A percentile compares a stretch with the other conserved stretches of the same genome.
These are phyloP conservation scores for Elsinoe fawcettii DNA, from an alignment of 2,329 filamentous ascomycete species.

Conservation along the genomic window DNA sequence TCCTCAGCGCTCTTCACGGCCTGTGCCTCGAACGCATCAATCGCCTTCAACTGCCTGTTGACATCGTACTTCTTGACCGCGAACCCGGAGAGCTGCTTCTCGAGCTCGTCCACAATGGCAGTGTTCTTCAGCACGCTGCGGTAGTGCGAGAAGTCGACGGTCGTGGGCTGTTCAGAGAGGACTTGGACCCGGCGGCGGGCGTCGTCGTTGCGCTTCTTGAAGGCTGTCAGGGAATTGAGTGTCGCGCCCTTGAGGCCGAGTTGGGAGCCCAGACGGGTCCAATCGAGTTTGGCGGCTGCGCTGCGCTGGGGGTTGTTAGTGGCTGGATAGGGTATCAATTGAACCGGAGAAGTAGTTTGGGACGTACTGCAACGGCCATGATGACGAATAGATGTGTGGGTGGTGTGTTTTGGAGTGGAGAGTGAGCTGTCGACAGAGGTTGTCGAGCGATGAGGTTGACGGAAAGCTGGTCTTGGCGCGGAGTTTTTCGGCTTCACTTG, in stretches of 20 bases:
- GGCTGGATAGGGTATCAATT: background rate
- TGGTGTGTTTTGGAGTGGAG: constrained; percentile 36
- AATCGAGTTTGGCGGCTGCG: constrained; percentile 98
- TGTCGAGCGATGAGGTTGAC: constrained; percentile 18
- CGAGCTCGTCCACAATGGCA: constrained; percentile 90
- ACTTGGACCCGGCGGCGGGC: constrained; percentile 85
- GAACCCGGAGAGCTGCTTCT: constrained; percentile 88
- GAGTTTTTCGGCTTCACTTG: constrained; percentile 5
- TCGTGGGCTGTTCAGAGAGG: constrained; percentile 75
- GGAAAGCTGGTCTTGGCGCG: constrained; percentile 15
- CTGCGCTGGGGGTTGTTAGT: constrained; percentile 59
- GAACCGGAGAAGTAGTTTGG: constrained; percentile 14
- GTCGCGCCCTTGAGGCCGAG: constrained; percentile 96
- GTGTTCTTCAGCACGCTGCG: constrained; percentile 90
- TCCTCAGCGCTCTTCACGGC: constrained; percentile 94
- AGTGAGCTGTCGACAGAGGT: constrained; percentile 16
- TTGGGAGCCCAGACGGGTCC: constrained; percentile 87
- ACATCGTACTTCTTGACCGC: constrained; percentile 92
- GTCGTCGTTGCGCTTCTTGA: constrained; percentile 99
- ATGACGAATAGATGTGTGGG: constrained; percentile 45
- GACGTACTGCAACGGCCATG: constrained; percentile 61
- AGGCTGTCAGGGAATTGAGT: constrained; percentile 79
- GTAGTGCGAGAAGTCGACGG: constrained; percentile 91
- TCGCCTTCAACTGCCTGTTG: constrained; percentile 88
- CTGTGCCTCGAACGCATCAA: constrained; percentile 95